Evolutionary conservation across 169 alveolate genomes (phyloP).

Genomic region (Cryptosporidium felis): DNA sequence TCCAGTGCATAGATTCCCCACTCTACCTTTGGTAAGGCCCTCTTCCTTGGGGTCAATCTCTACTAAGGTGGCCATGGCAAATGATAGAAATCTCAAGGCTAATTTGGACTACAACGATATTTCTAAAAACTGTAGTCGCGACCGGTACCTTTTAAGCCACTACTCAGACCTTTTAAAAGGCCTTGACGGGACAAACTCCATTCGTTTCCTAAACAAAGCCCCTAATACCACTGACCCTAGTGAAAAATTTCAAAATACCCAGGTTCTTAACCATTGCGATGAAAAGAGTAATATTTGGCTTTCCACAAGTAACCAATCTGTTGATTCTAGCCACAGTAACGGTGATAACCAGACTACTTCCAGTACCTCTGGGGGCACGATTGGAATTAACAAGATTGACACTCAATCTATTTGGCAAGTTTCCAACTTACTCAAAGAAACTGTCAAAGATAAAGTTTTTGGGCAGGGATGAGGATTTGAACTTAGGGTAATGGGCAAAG

Average conservation of each 20-base stretch:
- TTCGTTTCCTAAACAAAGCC: neutral
- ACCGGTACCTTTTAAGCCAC: conserved; percentile 2
- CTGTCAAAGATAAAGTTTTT: conserved; percentile 64
- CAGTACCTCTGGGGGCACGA: neutral
- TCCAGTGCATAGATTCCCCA: conserved; percentile 7
- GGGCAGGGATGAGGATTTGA: no score
- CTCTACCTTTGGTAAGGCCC: neutral
- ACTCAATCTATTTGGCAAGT: conserved; percentile 61
- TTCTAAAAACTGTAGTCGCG: neutral
- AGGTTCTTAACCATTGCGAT: neutral
- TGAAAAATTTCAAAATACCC: neutral
- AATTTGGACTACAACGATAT: neutral
- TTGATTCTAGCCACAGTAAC: neutral
- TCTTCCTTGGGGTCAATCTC: conserved; percentile 24
- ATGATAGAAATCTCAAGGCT: conserved; percentile 30
- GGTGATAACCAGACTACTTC: neutral
- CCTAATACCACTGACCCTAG: neutral
- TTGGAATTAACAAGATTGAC: conserved; percentile 17
- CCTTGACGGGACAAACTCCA: neutral
- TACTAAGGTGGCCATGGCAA: conserved; percentile 10
- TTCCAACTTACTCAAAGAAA: conserved; percentile 58
- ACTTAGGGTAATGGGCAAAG: no score
- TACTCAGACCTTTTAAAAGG: neutral
- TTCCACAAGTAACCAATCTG: neutral
- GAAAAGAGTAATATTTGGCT: neutral